Conservation (phyloP, 73 alveolate species). For the Breviolum minutum region DNA sequence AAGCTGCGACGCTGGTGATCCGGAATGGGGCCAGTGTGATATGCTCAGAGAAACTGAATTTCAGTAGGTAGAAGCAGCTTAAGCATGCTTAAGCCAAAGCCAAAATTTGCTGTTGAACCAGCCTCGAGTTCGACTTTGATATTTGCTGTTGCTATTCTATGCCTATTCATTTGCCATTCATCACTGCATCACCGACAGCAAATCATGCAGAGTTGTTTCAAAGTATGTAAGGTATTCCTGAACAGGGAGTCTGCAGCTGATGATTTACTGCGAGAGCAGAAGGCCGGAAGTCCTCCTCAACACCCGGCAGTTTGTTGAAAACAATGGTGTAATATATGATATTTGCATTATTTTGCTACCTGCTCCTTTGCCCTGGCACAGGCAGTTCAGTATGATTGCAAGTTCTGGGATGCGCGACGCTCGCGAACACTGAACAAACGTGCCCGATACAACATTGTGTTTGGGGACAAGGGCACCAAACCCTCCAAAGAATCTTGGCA, state of each 20-base stretch:
- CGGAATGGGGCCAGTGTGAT: conserved; percentile 36
- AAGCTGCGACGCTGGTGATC: conserved; percentile 85
- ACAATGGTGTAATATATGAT: too few relatives aligned
- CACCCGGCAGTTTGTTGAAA: background rate
- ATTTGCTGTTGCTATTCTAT: too few relatives aligned
- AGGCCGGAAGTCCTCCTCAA: background rate
- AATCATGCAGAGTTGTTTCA: background rate
- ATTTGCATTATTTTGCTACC: background rate
- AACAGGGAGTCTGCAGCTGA: conserved; percentile 40
- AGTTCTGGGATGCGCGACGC: conserved; percentile 92
- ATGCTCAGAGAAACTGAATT: background rate
- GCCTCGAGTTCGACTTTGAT: too few relatives aligned
- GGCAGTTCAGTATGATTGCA: conserved; percentile 46
- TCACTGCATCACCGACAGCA: background rate
- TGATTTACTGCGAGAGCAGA: conserved; percentile 28
- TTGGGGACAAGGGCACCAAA: conserved; percentile 44
- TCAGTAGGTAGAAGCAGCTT: background rate
- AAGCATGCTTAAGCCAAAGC: background rate
- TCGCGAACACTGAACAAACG: conserved; percentile 46
- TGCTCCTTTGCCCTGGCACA: background rate
- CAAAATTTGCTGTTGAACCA: background rate
- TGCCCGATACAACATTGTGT: conserved; percentile 80
- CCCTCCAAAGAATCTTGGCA: conserved; percentile 23
- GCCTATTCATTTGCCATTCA: too few relatives aligned
- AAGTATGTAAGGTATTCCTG: conserved; percentile 14